These are phyloP conservation scores for Trichomonas gallinae DNA, from an alignment of 208 protist genomes.

Conservation along the genomic window DNA sequence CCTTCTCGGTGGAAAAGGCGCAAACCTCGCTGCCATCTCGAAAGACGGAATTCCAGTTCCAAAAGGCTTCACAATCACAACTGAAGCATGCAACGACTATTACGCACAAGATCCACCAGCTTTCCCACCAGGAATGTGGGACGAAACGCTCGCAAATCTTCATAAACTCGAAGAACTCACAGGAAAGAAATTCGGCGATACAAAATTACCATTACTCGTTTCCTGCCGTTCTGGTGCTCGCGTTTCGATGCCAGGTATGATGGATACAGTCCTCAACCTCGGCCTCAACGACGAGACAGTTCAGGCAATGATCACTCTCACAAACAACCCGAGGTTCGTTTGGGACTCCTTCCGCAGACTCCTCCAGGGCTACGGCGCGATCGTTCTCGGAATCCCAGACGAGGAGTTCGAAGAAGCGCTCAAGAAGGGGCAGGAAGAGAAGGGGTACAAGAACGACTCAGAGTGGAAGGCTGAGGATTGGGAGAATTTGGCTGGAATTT, in stretches of 20 bases:
- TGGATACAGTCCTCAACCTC: background rate
- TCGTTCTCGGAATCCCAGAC: background rate
- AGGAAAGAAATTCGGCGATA: background rate
- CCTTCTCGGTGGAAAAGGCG: background rate
- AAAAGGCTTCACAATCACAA: background rate
- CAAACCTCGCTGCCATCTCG: background rate
- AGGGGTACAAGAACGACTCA: background rate
- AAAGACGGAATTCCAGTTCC: background rate
- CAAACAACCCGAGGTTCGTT: background rate
- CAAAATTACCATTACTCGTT: background rate
- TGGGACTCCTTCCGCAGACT: background rate
- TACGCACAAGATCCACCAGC: background rate
- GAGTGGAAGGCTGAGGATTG: background rate
- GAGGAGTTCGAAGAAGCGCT: background rate
- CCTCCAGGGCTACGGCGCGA: background rate
- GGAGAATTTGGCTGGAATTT: background rate
- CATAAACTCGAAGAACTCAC: background rate
- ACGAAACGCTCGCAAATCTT: background rate
- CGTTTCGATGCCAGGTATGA: background rate
- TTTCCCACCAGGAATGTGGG: background rate
- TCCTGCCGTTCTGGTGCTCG: background rate
- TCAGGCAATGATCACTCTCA: background rate
- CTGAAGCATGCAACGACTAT: background rate
- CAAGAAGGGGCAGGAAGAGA: background rate
- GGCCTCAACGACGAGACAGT: background rate